Conservation (phyloP, 2,329 filamentous ascomycete genomes). For the Sporothrix inflata region DNA sequence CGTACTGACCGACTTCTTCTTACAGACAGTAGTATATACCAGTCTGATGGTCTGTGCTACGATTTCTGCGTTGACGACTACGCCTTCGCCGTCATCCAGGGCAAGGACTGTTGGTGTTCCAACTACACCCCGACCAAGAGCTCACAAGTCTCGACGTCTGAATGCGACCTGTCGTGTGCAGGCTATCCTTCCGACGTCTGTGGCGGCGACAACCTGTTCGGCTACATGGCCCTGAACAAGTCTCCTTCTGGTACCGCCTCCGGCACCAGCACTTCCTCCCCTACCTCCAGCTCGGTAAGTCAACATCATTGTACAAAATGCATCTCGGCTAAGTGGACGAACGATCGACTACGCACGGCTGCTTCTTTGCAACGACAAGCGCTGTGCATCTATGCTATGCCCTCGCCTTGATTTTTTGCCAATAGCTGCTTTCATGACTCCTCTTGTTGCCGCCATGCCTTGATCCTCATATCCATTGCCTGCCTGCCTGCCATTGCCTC, state of each 20-base stretch:
- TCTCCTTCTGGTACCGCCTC: slow-evolving; percentile 60
- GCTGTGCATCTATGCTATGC: neutral
- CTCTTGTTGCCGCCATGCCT: neutral
- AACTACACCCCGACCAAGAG: slow-evolving; percentile 62
- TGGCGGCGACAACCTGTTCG: slow-evolving; percentile 64
- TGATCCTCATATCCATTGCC: slow-evolving; percentile 5
- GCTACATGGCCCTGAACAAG: slow-evolving; percentile 63
- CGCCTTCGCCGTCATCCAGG: slow-evolving; percentile 71
- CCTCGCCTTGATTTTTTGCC: neutral
- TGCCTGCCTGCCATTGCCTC: slow-evolving; percentile 8
- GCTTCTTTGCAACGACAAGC: neutral
- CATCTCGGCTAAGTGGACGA: neutral
- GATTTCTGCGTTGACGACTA: slow-evolving; percentile 59
- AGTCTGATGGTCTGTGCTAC: slow-evolving; percentile 72
- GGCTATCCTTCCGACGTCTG: slow-evolving; percentile 70
- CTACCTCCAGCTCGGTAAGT: slow-evolving; percentile 30
- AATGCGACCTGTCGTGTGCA: slow-evolving; percentile 65
- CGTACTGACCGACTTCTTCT: neutral
- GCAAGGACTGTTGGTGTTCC: slow-evolving; percentile 72
- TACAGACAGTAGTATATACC: slow-evolving; percentile 59
- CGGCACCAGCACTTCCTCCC: neutral
- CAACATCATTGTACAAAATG: neutral
- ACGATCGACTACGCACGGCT: neutral
- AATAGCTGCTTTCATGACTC: slow-evolving; percentile 15
- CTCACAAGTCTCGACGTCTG: slow-evolving; percentile 44